Percentiles rank a stretch among this genome's conserved stretches.
Evolutionary conservation across 1,139 yeast species (phyloP).

Genomic region (Yarrowia galli): DNA sequence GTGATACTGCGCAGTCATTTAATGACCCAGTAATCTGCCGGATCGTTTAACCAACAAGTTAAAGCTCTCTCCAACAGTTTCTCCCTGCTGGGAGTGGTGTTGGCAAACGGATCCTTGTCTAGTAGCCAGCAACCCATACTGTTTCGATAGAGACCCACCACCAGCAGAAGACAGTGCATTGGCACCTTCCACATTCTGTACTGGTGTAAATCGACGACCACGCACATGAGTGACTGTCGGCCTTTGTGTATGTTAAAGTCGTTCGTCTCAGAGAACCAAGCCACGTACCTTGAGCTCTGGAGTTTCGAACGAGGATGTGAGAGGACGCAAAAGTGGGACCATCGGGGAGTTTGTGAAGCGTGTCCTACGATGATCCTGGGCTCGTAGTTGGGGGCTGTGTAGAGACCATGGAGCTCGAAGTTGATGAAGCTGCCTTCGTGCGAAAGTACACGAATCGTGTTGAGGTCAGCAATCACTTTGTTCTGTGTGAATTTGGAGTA

Average conservation of each 20-base stretch:
- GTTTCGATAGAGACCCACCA: neutral
- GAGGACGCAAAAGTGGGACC: neutral
- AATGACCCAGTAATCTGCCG: neutral
- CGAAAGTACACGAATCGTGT: neutral
- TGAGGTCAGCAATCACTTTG: constrained; percentile 5
- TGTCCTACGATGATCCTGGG: neutral
- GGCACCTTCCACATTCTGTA: constrained; percentile 17
- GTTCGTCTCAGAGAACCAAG: constrained; percentile 1
- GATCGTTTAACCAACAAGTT: neutral
- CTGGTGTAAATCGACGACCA: neutral
- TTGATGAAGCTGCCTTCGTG: constrained; percentile 5
- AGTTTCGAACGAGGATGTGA: constrained; percentile 7
- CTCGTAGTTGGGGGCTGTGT: neutral
- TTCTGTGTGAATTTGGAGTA: neutral
- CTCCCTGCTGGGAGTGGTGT: neutral
- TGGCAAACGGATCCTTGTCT: neutral
- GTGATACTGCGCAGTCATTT: neutral
- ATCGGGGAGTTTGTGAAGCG: neutral
- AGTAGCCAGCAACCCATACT: constrained; percentile 8
- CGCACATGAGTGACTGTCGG: constrained; percentile 9
- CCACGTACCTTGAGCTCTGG: constrained; percentile 15
- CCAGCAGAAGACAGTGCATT: constrained; percentile 1
- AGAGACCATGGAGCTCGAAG: constrained; percentile 3
- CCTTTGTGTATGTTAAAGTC: neutral
- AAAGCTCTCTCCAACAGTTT: neutral